Evolutionary conservation across 2,329 filamentous ascomycete genomes (phyloP).

Genomic region (Colletotrichum tofieldiae): DNA sequence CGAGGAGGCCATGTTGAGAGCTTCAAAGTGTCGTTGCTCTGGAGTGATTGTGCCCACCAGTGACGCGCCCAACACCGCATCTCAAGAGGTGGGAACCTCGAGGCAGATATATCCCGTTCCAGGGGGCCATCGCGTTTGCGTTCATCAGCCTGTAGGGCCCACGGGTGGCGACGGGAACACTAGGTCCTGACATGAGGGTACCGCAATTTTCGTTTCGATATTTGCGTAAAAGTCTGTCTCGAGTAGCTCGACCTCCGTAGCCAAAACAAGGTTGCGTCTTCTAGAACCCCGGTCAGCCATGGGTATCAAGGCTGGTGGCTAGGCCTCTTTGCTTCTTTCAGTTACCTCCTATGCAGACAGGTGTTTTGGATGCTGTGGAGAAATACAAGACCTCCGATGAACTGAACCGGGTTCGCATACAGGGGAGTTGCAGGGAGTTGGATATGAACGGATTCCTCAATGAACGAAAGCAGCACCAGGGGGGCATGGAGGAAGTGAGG

Average conservation of each 20-base stretch:
- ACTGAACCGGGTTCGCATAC: slow-evolving; percentile 3
- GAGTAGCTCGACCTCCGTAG: slow-evolving; percentile 9
- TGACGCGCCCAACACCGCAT: neutral
- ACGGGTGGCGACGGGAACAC: neutral
- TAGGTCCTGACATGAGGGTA: slow-evolving; percentile 13
- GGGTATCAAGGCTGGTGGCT: slow-evolving; percentile 12
- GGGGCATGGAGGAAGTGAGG: neutral
- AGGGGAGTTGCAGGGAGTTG: neutral
- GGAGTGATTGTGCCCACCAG: slow-evolving; percentile 31
- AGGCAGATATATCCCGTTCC: slow-evolving; percentile 33
- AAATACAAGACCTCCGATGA: slow-evolving; percentile 12
- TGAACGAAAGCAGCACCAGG: neutral
- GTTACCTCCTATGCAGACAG: slow-evolving; percentile 19
- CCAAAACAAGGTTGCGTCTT: slow-evolving; percentile 28
- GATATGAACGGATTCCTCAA: slow-evolving; percentile 6
- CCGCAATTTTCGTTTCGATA: slow-evolving; percentile 6
- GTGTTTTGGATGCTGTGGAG: slow-evolving; percentile 38
- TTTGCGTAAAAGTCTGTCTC: slow-evolving; percentile 17
- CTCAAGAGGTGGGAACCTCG: slow-evolving; percentile 20
- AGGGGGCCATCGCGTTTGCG: slow-evolving; percentile 4
- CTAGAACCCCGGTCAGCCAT: slow-evolving; percentile 18
- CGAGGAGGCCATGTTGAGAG: slow-evolving; percentile 32
- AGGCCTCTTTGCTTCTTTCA: slow-evolving; percentile 29
- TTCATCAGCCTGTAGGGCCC: slow-evolving; percentile 1
- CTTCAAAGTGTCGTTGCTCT: slow-evolving; percentile 13